phyloP scores from a whole-genome alignment of 225 moss, liverwort and hornwort genomes.

The Bryum argenteum region DNA sequence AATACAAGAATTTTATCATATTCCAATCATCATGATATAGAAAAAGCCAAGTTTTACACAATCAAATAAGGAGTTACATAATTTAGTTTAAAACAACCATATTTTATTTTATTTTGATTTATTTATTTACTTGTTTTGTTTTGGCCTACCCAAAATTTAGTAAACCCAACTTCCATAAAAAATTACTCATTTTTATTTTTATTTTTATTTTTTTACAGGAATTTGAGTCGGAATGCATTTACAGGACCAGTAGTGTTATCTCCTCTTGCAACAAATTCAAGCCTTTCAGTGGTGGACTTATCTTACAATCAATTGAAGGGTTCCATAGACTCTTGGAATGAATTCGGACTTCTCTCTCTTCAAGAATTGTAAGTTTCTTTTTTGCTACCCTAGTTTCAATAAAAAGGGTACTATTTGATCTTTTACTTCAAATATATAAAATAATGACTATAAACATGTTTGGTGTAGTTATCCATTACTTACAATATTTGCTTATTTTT shows the following conservation, averaged over 20 bases:
- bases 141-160: no score
- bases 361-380: slow-evolving; percentile 9
- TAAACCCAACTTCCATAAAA: no score
- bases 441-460: not conserved
- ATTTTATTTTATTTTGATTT: no score
- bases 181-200: no score
- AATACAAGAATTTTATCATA: no score
- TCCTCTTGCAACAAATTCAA: not conserved
- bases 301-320: slow-evolving; percentile 7
- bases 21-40: no score
- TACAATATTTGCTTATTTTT: not conserved
- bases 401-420: no score
- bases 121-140: no score
- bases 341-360: not conserved
- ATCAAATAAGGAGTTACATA: accelerated
- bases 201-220: not conserved
- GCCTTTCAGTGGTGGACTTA: slow-evolving; percentile 12
- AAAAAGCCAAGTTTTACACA: no score
- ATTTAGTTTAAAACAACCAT: no score
- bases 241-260: not conserved
- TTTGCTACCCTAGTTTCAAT: not conserved
- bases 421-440: not conserved
- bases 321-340: not conserved
- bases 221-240: slow-evolving; percentile 19
- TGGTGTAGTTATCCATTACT: not conserved